A percentile compares a stretch with the other conserved stretches of the same genome.
Evolutionary conservation across 768 basidiomycete species (phyloP).

Genomic region (Exidia glandulosa): DNA sequence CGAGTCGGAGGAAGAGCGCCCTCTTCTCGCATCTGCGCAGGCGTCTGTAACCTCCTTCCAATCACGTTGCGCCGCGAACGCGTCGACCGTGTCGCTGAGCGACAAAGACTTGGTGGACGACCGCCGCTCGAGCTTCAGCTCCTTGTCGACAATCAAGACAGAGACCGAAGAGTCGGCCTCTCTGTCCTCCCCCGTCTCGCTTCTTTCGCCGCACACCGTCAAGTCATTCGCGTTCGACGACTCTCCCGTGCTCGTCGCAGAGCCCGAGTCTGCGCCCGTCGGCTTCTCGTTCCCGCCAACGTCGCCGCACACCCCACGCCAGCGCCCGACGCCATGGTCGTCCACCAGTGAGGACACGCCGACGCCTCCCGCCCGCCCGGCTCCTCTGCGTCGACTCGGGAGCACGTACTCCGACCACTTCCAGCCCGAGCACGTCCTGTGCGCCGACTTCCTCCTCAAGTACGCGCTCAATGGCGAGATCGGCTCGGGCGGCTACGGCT

Average conservation of each 20-base stretch:
- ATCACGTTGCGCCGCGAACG: too few relatives aligned
- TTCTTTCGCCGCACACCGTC: not conserved
- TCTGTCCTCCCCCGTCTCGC: not conserved
- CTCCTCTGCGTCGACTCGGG: not conserved
- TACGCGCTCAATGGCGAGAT: conserved; percentile 67
- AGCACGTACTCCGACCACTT: conserved; percentile 38
- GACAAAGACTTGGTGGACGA: not conserved
- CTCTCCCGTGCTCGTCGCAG: not conserved
- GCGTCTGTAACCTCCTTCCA: too few relatives aligned
- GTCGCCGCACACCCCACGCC: not conserved
- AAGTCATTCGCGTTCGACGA: not conserved
- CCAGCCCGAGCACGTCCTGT: conserved; percentile 47
- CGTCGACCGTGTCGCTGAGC: too few relatives aligned
- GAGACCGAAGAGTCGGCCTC: not conserved
- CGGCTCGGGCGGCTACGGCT: conserved; percentile 88
- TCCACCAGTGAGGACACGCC: not conserved
- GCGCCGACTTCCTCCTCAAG: conserved; percentile 43
- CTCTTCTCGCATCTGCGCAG: not conserved
- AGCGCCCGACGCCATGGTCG: not conserved
- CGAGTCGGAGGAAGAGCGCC: not conserved
- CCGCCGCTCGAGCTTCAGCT: not conserved
- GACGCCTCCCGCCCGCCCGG: not conserved
- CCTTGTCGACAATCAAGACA: not conserved
- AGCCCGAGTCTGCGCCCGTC: not conserved
- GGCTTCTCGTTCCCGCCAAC: not conserved